phyloP scores from a whole-genome alignment of 331 rosid species.

The Spiraea crenata region DNA sequence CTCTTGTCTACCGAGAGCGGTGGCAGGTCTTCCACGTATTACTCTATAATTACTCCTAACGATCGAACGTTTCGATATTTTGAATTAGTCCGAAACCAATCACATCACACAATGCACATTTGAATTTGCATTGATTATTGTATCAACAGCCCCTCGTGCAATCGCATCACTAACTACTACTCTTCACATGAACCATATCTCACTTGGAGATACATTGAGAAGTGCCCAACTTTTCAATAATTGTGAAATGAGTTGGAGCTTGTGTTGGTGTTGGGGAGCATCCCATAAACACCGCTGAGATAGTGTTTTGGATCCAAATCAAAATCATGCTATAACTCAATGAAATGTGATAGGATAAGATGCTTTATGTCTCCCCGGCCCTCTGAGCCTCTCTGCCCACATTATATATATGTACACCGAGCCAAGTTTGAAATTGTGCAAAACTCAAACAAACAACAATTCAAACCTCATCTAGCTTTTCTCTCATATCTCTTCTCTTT shows the following conservation, averaged over 20 bases:
- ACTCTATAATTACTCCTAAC: too few species aligned
- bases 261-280: slow-evolving; percentile 38
- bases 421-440: neutral
- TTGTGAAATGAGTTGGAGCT: slow-evolving; percentile 28
- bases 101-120: slow-evolving; percentile 3
- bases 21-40: too few species aligned
- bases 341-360: slow-evolving; percentile 25
- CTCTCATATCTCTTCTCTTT: neutral
- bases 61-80: too few species aligned
- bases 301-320: slow-evolving; percentile 40
- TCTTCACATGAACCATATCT: slow-evolving; percentile 15
- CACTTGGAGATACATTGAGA: slow-evolving; percentile 16
- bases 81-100: neutral
- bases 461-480: slow-evolving; percentile 5
- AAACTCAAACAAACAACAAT: neutral
- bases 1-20: slow-evolving; percentile 11
- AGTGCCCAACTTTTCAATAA: slow-evolving; percentile 4
- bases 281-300: slow-evolving; percentile 35
- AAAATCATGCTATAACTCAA: slow-evolving; percentile 26
- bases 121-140: slow-evolving; percentile 14
- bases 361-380: slow-evolving; percentile 28
- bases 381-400: neutral
- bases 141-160: slow-evolving; percentile 17
- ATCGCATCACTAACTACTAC: slow-evolving; percentile 15
- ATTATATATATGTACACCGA: slow-evolving; percentile 20